A percentile compares a stretch with the other conserved stretches of the same genome.
Evolutionary conservation across 2,329 filamentous ascomycete species (phyloP).

Genomic region (Cryphonectria japonica): DNA sequence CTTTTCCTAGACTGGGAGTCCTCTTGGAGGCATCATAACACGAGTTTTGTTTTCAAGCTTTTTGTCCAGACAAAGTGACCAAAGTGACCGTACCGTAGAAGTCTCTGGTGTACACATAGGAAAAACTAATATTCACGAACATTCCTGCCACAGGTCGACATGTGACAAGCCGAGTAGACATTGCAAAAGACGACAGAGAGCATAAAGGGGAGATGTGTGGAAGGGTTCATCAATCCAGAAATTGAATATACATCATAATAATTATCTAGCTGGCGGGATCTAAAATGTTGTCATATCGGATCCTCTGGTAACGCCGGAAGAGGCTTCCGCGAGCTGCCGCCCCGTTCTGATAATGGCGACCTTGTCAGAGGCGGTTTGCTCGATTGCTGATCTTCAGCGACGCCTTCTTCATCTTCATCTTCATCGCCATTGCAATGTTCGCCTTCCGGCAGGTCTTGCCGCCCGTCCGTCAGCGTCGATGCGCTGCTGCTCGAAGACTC

Average conservation of each 20-base stretch:
- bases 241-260: background rate
- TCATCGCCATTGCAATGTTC: background rate
- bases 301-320: constrained; percentile 42
- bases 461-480: constrained; percentile 9
- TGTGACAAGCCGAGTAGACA: background rate
- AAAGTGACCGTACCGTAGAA: background rate
- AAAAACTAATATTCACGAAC: background rate
- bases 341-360: constrained; percentile 30
- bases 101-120: background rate
- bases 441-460: constrained; percentile 10
- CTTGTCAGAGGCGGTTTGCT: constrained; percentile 25
- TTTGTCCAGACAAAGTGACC: background rate
- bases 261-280: background rate
- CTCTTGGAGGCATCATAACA: background rate
- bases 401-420: constrained; percentile 12
- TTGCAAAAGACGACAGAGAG: background rate
- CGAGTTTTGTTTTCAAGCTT: background rate
- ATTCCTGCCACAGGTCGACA: background rate
- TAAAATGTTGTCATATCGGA: constrained; percentile 32
- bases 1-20: constrained; percentile 14
- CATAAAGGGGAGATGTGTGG: background rate
- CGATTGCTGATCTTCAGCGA: background rate
- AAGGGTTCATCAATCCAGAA: background rate
- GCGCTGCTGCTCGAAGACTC: constrained; percentile 17
- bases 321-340: constrained; percentile 35